Evolutionary conservation across 192 early-diverging fungal genomes (phyloP).

Genomic region (Entomortierella chlamydospora): DNA sequence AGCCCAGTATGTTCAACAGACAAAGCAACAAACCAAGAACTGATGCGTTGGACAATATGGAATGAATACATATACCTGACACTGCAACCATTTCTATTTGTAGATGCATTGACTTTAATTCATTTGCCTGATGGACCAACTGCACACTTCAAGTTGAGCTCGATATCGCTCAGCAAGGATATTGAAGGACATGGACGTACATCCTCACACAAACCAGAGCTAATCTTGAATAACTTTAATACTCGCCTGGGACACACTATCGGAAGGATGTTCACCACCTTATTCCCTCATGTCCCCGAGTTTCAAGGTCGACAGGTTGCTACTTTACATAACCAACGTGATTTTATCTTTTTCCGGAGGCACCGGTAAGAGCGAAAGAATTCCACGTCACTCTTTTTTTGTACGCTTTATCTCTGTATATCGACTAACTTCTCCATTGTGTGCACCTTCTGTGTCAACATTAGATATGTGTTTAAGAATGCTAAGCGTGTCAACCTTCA

Average conservation of each 20-base stretch:
- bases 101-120: slow-evolving; percentile 89
- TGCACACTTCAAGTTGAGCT: slow-evolving; percentile 93
- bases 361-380: slow-evolving; percentile 71
- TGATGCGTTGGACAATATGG: too few species aligned
- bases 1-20: slow-evolving; percentile 73
- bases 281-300: slow-evolving; percentile 98
- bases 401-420: too few species aligned
- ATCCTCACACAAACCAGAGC: slow-evolving; percentile 89
- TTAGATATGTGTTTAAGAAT: slow-evolving; percentile 88
- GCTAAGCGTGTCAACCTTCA: slow-evolving; percentile 88
- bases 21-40: not conserved
- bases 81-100: not conserved
- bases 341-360: slow-evolving; percentile 98
- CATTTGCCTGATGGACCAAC: slow-evolving; percentile 98
- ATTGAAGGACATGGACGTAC: slow-evolving; percentile 86
- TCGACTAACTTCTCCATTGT: too few species aligned
- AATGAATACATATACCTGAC: too few species aligned
- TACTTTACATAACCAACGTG: slow-evolving; percentile 99
- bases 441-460: too few species aligned
- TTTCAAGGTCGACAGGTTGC: slow-evolving; percentile 94
- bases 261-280: slow-evolving; percentile 93
- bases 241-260: slow-evolving; percentile 97
- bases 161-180: slow-evolving; percentile 79
- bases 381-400: too few species aligned
- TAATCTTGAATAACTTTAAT: slow-evolving; percentile 98